Percentiles rank a stretch among this genome's conserved stretches.
These are phyloP conservation scores for Termitomyces sp. DNA, from an alignment of 768 basidiomycete species.

Conservation along the genomic window DNA sequence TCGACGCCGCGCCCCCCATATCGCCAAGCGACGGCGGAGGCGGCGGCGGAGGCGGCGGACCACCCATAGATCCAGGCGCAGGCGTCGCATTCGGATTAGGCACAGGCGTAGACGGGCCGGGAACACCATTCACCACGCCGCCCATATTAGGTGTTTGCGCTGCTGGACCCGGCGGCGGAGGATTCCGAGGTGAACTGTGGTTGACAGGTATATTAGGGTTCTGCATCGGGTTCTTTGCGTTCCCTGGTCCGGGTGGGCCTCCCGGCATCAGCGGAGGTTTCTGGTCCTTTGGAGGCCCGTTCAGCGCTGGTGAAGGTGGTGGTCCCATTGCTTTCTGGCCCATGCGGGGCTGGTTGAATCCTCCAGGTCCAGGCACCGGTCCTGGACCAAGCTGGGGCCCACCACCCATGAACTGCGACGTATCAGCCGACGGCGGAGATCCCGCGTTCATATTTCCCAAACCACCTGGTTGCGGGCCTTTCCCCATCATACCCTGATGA, in stretches of 20 bases:
- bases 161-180: not conserved
- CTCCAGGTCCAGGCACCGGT: slow-evolving; percentile 13
- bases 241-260: slow-evolving; percentile 15
- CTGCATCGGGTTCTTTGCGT: slow-evolving; percentile 25
- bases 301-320: slow-evolving; percentile 48
- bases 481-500: slow-evolving; percentile 32
- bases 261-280: slow-evolving; percentile 8
- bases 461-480: slow-evolving; percentile 29
- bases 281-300: slow-evolving; percentile 24
- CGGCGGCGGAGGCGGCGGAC: slow-evolving; percentile 20
- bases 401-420: slow-evolving; percentile 33
- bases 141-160: slow-evolving; percentile 21
- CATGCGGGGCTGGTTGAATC: slow-evolving; percentile 20
- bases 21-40: slow-evolving; percentile 20
- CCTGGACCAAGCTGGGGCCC: slow-evolving; percentile 22
- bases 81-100: slow-evolving; percentile 7
- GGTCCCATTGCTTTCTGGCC: slow-evolving; percentile 43
- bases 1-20: slow-evolving; percentile 9
- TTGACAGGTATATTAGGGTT: slow-evolving; percentile 25
- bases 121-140: slow-evolving; percentile 17
- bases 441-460: slow-evolving; percentile 29
- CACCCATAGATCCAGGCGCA: slow-evolving; percentile 6
- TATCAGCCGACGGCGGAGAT: slow-evolving; percentile 45
- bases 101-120: slow-evolving; percentile 28
- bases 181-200: slow-evolving; percentile 41